phyloP scores from a whole-genome alignment of 345 rosid species.

The Abelmoschus esculentus region DNA sequence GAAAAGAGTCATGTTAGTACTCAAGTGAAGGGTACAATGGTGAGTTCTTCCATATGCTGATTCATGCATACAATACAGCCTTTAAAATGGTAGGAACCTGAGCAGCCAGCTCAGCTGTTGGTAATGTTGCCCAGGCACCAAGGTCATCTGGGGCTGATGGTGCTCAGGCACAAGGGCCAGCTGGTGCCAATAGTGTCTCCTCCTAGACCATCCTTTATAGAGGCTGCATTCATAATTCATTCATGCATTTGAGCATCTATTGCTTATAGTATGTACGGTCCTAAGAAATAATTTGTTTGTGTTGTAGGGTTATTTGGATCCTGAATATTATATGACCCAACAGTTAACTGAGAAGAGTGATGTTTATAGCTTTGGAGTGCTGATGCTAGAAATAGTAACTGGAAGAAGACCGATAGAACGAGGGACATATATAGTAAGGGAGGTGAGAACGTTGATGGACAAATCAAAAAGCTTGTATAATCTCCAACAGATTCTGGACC shows the following conservation, averaged over 20 bases:
- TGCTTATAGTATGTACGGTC: too few species aligned
- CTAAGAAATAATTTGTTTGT: background rate
- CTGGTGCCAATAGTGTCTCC: background rate
- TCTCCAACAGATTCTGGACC: conserved; percentile 61
- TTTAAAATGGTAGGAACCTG: background rate
- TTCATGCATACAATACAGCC: background rate
- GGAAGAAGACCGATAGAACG: conserved; percentile 69
- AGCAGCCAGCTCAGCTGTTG: background rate
- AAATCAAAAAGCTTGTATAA: conserved; percentile 46
- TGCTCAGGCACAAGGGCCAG: background rate
- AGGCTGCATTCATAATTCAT: too few species aligned
- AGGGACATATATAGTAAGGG: conserved; percentile 81
- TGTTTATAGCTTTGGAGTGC: conserved; percentile 87
- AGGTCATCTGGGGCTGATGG: background rate
- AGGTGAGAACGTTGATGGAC: conserved; percentile 52
- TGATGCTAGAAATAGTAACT: conserved; percentile 68
- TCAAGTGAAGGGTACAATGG: conserved; percentile 98
- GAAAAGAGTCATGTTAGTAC: conserved; percentile 72
- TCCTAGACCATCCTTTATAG: too few species aligned
- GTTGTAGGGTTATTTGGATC: conserved; percentile 12
- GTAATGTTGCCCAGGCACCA: background rate
- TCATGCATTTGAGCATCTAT: too few species aligned
- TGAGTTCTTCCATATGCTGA: conserved; percentile 21
- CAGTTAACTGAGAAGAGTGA: conserved; percentile 89
- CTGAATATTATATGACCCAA: conserved; percentile 72